phyloP scores from a whole-genome alignment of 2,329 filamentous ascomycete species.

The Aspergillus fumigatus region DNA sequence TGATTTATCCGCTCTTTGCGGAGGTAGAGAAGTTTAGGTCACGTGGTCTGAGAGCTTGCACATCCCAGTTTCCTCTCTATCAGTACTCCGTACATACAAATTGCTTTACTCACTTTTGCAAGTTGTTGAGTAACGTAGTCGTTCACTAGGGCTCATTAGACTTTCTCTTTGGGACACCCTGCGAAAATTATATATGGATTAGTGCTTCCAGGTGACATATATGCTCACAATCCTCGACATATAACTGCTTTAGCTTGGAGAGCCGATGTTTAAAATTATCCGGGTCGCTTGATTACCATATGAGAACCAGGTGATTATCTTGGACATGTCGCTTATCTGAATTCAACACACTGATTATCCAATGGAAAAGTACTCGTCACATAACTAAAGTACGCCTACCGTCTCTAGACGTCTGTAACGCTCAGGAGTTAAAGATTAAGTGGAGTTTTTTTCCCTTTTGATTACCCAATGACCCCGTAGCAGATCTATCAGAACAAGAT shows the following conservation, averaged over 20 bases:
- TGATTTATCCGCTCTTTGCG: too few relatives aligned
- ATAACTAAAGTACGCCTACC: neutral
- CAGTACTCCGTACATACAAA: neutral
- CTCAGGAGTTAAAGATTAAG: slow-evolving; percentile 11
- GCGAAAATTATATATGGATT: too few relatives aligned
- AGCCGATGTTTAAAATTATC: too few relatives aligned
- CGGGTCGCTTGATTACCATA: too few relatives aligned
- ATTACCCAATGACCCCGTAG: slow-evolving; percentile 7
- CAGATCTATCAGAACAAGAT: slow-evolving; percentile 15
- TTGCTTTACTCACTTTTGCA: too few relatives aligned
- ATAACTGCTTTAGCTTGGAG: too few relatives aligned
- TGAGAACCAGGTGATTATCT: neutral
- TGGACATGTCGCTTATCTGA: neutral
- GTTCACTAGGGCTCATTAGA: too few relatives aligned
- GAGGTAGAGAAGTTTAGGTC: neutral
- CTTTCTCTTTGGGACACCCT: too few relatives aligned
- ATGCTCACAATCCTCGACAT: too few relatives aligned
- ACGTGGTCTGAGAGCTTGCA: neutral
- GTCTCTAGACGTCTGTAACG: neutral
- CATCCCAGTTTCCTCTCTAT: neutral
- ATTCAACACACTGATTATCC: neutral
- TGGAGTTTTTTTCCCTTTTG: slow-evolving; percentile 13
- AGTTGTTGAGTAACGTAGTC: too few relatives aligned
- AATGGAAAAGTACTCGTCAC: neutral
- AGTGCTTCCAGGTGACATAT: too few relatives aligned